Evolutionary conservation across 1,284 basidiomycete genomes (phyloP), one percentile per base, ranked within the genome.

Genomic region (Blastosporella zonata): DNA sequence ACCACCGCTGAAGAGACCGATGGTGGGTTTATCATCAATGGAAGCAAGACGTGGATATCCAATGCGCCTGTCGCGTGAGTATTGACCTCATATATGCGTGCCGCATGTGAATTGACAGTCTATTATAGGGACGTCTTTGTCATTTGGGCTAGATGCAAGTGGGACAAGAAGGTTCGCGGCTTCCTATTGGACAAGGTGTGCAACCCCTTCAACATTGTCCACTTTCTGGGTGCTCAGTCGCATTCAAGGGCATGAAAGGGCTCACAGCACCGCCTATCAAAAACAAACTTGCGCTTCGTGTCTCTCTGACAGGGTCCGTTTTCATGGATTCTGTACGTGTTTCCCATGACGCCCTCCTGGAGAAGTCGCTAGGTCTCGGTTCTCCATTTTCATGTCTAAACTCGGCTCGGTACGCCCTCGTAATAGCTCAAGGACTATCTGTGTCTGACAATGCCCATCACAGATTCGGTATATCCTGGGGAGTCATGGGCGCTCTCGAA

Each of bases 41-140:
- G 95, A 29, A 87, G 87, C 68, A 98, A 98, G 75, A 97, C 93
- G 0, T 98, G 95, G 94, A 97, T 98, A 63, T 84, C 92, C 28
- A 97, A 96, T 62, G 81, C 91, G 0, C 91, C 92, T 10, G 81
- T 88, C 43, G 90, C 91, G 81, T 91, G 69, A 67, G 84, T 79
- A 18, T 5, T 20, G 35, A 48, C 34, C 22, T 39, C 40, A 46
- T 33, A 43, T 27, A 38, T 27, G 29, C 18, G 34, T 34, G 15
- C 17, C 43, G 45, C n/a, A 27, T 27, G 39, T 27, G 10, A 39
- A 46, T 17, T 37, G 50, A 38, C n/a, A 43, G 38, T 49, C 43
- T 47, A 28, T 56, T 33, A 8, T 18, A 90, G 88, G 3, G 89
- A 93, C 55, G 63, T 94, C 1, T 94, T 97, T 61, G 74, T 99